Percentiles rank a stretch among this genome's conserved stretches.
phyloP scores from a whole-genome alignment of 495 filamentous ascomycete genomes.

The Podospora fimiseda region DNA sequence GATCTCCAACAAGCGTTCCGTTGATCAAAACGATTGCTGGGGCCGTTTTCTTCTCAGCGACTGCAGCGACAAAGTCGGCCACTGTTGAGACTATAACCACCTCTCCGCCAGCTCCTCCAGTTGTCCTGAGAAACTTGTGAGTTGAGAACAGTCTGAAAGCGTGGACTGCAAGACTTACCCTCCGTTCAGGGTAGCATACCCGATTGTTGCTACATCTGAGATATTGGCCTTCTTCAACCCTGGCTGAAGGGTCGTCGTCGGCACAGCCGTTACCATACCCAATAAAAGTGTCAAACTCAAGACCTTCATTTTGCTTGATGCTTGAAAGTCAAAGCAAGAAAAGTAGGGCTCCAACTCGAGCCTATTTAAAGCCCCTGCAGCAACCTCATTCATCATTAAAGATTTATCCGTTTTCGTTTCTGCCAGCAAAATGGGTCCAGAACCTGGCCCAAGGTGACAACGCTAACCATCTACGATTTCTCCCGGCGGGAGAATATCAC shows the following conservation, averaged over 20 bases:
- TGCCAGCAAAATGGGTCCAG: background rate
- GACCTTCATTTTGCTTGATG: background rate
- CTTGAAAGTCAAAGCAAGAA: background rate
- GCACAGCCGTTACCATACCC: background rate
- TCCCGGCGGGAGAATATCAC: background rate
- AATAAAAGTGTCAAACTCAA: background rate
- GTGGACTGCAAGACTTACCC: background rate
- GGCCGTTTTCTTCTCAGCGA: conserved; percentile 32
- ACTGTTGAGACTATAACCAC: conserved; percentile 55
- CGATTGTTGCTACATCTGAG: background rate
- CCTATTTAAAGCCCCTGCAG: too few relatives aligned
- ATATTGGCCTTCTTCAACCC: background rate
- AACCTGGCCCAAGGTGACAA: background rate
- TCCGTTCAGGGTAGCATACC: background rate
- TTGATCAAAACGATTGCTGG: conserved; percentile 45
- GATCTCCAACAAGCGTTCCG: conserved; percentile 39
- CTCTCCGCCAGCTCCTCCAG: conserved; percentile 53
- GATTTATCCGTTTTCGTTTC: too few relatives aligned
- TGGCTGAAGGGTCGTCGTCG: background rate
- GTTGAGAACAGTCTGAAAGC: too few relatives aligned
- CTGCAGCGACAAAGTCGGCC: conserved; percentile 46
- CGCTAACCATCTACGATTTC: background rate
- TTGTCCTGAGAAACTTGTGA: too few relatives aligned
- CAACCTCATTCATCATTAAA: too few relatives aligned
- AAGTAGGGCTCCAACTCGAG: too few relatives aligned